phyloP scores from a whole-genome alignment of 495 filamentous ascomycete species.

The Copromyces sp. region DNA sequence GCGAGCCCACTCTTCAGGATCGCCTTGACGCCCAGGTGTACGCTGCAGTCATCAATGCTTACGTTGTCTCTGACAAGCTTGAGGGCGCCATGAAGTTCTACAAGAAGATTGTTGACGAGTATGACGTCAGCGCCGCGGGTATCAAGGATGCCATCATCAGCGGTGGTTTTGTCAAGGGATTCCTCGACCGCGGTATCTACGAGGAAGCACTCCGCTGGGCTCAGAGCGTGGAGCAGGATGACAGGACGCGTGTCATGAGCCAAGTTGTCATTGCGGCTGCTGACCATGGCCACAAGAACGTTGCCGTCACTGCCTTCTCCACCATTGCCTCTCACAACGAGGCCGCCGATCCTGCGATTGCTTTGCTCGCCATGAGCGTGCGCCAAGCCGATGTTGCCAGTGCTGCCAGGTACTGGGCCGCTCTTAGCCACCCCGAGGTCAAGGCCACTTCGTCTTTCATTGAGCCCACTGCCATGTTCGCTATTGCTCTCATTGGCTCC shows the following conservation, averaged over 20 bases:
- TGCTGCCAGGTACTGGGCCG: constrained; percentile 66
- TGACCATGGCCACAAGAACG: constrained; percentile 61
- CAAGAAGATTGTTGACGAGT: constrained; percentile 58
- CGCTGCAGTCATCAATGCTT: constrained; percentile 77
- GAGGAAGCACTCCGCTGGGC: constrained; percentile 57
- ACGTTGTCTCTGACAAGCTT: constrained; percentile 65
- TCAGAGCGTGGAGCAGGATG: constrained; percentile 35
- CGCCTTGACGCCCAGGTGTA: constrained; percentile 79
- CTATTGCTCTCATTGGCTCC: constrained; percentile 68
- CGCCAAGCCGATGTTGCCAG: constrained; percentile 66
- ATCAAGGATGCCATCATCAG: constrained; percentile 61
- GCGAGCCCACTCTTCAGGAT: constrained; percentile 56
- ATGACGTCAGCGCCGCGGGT: constrained; percentile 39
- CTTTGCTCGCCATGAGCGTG: constrained; percentile 75
- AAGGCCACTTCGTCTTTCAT: constrained; percentile 57
- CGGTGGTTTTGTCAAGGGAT: constrained; percentile 64
- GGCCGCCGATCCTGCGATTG: constrained; percentile 58
- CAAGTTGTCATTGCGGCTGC: constrained; percentile 52
- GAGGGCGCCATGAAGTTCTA: constrained; percentile 76
- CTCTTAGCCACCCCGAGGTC: constrained; percentile 49
- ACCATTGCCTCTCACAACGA: constrained; percentile 41
- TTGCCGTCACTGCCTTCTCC: constrained; percentile 59
- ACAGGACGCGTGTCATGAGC: constrained; percentile 27
- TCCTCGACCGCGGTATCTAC: constrained; percentile 52
- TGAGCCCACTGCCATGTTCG: constrained; percentile 79